phyloP scores from a whole-genome alignment of 2,329 filamentous ascomycete genomes.

The Colletotrichum nymphaeae region DNA sequence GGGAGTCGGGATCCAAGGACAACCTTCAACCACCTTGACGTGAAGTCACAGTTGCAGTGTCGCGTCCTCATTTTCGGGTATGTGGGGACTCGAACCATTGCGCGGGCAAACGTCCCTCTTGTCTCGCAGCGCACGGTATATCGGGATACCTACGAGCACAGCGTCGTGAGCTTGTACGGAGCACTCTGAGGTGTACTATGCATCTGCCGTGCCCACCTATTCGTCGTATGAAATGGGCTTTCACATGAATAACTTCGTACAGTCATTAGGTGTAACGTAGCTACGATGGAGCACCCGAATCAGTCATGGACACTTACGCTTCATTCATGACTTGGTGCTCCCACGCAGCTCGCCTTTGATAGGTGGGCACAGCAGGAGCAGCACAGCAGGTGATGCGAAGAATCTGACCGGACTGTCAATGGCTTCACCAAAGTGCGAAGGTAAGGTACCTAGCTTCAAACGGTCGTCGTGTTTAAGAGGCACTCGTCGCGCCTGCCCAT shows the following conservation, averaged over 20 bases:
- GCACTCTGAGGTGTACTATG: no score
- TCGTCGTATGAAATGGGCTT: neutral
- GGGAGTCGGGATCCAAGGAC: conserved; percentile 3
- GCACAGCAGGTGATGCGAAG: neutral
- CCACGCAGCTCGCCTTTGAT: neutral
- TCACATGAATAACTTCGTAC: neutral
- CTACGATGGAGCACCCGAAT: neutral
- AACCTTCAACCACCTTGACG: neutral
- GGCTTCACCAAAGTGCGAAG: neutral
- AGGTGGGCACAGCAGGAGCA: neutral
- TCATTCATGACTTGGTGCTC: neutral
- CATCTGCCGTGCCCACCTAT: neutral
- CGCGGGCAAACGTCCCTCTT: neutral
- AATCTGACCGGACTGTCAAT: neutral
- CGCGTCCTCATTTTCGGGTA: conserved; percentile 8
- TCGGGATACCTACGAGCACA: neutral
- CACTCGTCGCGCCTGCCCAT: neutral
- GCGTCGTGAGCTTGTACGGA: neutral
- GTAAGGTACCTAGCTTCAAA: neutral
- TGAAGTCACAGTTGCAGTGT: neutral
- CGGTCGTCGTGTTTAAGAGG: neutral
- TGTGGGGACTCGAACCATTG: conserved; percentile 19
- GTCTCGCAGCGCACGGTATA: neutral
- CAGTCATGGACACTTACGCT: neutral
- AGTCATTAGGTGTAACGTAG: neutral